These are phyloP conservation scores for Alternaria viburni DNA, from an alignment of 2,329 filamentous ascomycete species.

Conservation along the genomic window DNA sequence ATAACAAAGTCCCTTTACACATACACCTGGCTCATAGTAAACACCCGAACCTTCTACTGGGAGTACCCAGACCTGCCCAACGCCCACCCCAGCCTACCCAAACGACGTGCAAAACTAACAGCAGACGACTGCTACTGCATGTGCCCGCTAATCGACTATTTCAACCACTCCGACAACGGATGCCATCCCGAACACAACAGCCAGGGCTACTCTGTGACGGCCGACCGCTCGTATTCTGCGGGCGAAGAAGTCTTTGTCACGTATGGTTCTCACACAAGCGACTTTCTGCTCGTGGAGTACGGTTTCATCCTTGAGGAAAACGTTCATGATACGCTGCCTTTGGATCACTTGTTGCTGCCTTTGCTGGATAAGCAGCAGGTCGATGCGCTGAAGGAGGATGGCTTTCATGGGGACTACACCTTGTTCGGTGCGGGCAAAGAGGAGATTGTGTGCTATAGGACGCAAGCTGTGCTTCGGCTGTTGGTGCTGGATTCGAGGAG, in stretches of 20 bases:
- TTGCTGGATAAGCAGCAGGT: conserved; percentile 40
- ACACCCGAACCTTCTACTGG: conserved; percentile 67
- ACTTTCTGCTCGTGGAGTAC: conserved; percentile 74
- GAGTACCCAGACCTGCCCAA: conserved; percentile 49
- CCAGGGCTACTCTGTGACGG: conserved; percentile 62
- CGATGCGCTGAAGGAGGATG: conserved; percentile 50
- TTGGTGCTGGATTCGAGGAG: conserved; percentile 36
- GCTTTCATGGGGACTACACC: conserved; percentile 49
- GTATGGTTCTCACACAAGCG: conserved; percentile 74
- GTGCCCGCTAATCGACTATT: conserved; percentile 75
- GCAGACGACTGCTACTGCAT: conserved; percentile 69
- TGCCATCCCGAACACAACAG: conserved; percentile 61
- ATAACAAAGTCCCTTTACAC: conserved; percentile 53
- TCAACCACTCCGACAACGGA: conserved; percentile 62
- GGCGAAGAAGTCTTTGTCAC: conserved; percentile 72
- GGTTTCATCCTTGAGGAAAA: conserved; percentile 53
- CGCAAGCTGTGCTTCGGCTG: conserved; percentile 52
- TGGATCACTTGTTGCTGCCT: conserved; percentile 53
- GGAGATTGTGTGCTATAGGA: conserved; percentile 51
- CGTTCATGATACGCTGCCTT: conserved; percentile 48
- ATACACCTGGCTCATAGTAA: conserved; percentile 67
- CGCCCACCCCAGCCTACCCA: conserved; percentile 50
- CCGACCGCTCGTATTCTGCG: conserved; percentile 56
- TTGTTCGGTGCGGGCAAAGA: conserved; percentile 12
- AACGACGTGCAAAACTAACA: conserved; percentile 48